Base-by-base conservation (phyloP, 768 basidiomycete species). In the Guyanaporus albipodus region DNA sequence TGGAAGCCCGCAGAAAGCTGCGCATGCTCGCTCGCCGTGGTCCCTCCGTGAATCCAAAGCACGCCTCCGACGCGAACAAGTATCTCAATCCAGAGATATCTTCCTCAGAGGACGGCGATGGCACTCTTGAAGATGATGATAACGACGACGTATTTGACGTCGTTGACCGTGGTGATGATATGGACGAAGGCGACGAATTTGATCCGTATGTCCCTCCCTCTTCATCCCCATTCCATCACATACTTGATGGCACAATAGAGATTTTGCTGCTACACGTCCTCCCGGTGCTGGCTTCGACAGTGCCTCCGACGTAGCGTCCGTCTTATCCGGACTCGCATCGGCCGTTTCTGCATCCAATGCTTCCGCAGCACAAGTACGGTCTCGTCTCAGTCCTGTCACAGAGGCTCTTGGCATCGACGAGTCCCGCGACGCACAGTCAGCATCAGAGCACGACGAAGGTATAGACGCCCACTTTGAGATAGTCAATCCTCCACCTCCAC, bases 111-210 rank as follows among this genome's bases (percentile, higher is more conserved):
- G 76, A 73, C 6, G 76, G 75, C 22, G 79, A 73, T 23, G 74
- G 67, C 10, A 60, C 66, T 17, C 69, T 71, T 4, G 73, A 72
- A 4, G 76, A 75, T 1, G 80, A 77, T 29, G 79, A 76, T 27
- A 74, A 75, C 63, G 55, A 49, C 7, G 73, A 72, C 15, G 76
- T 74, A 60, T 80, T 73, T 42, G 81, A 77, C 19, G 72, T 74
- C 42, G 69, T 74, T 32, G 72, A 70, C 22, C 71, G 70, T 8
- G 74, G 68, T 1, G 69, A 68, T 34, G 80, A 74, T 34, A 76
- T 77, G 66, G 79, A 80, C 54, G 85, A 83, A 40, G 80, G 69
- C 2, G 84, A 88, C 52, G 87, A 86, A 49, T 90, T 89, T 53
- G 88, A 90, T 59, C 86, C 86, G 87, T 89, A 61, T 59, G 85